Evolutionary conservation across 2,329 filamentous ascomycete genomes (phyloP), one percentile per base, ranked within the genome.

Genomic region (Zelopaecilomyces penicillatus): DNA sequence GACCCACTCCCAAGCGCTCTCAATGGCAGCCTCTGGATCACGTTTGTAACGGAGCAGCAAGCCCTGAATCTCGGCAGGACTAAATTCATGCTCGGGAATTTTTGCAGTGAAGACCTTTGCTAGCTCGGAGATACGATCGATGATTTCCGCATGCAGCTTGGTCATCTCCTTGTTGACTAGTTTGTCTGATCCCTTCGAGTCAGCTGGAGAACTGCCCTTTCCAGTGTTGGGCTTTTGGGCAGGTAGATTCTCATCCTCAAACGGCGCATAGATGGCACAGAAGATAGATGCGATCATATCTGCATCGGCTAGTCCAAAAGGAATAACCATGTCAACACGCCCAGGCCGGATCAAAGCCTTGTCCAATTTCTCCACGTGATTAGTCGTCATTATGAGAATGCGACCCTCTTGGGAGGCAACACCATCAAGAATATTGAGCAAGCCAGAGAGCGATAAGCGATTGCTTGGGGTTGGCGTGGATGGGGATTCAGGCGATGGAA

Each of bases 341-440:
- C 78, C 79, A 0, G 78, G 78, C 0, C 79, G 76, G 50, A 82
- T 79, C 12, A 83, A 67, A 0, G 79, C 79, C 50, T 74, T 74
- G 63, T 81, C 78, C 6, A 81, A 69, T 54, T 76, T 77, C 50
- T 81, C 76, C 0, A 78, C 43, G 57, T 80, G 76, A 52, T 82
- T 82, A n/a, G 78, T 81, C 3, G 78, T 82, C 78, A 81, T 82
- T 59, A 82, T 74, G 10, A 82, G 68, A 5, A 81, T 68, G n/a
- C 77, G 73, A 5, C 78, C 77, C 55, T 82, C 78, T 50, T 80
- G 76, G 6, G 76, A 79, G 12, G 76, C 76, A 5, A 82, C 78
- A 34, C 87, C 85, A 53, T 94, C 86, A 35, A 93, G 81, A 39
- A 86, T 83, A 62, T 93, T 93, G 39, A 93, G 76, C 2, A 93